Conservation (phyloP, 768 basidiomycete species). For the Xerocomus potaroensis region DNA sequence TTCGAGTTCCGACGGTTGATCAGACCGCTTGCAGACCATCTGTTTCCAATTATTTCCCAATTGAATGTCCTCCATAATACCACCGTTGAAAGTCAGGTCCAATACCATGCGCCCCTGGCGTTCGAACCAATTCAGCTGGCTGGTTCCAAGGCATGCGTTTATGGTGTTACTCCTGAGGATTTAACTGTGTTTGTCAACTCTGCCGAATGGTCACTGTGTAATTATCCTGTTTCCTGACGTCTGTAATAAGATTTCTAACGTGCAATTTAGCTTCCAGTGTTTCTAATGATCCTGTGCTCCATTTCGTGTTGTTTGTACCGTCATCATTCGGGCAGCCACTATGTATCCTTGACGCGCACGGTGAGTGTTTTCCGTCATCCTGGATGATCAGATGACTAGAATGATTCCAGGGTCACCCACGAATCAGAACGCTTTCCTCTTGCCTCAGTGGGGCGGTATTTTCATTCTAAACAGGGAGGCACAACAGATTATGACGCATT, state of each 20-base stretch:
- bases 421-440: constrained; percentile 66
- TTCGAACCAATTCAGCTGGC: constrained; percentile 54
- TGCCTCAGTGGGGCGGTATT: constrained; percentile 94
- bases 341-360: constrained; percentile 52
- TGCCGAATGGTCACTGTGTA: constrained; percentile 93
- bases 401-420: constrained; percentile 40
- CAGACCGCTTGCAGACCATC: constrained; percentile 47
- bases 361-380: constrained; percentile 30
- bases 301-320: constrained; percentile 89
- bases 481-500: constrained; percentile 22
- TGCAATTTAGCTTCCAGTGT: constrained; percentile 71
- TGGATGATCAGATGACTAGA: constrained; percentile 9
- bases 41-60: constrained; percentile 59
- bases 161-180: constrained; percentile 72
- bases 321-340: constrained; percentile 66
- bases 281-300: constrained; percentile 89
- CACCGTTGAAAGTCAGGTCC: constrained; percentile 91
- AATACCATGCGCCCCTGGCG: constrained; percentile 85
- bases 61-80: constrained; percentile 79
- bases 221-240: constrained; percentile 17
- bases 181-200: constrained; percentile 93
- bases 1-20: constrained; percentile 16
- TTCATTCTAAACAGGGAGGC: constrained; percentile 62
- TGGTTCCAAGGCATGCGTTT: constrained; percentile 34
- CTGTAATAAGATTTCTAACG: constrained; percentile 3